Evolutionary conservation across 345 rosid genomes (phyloP), one percentile per base, ranked within the genome.

Genomic region (Brassica carinata): DNA sequence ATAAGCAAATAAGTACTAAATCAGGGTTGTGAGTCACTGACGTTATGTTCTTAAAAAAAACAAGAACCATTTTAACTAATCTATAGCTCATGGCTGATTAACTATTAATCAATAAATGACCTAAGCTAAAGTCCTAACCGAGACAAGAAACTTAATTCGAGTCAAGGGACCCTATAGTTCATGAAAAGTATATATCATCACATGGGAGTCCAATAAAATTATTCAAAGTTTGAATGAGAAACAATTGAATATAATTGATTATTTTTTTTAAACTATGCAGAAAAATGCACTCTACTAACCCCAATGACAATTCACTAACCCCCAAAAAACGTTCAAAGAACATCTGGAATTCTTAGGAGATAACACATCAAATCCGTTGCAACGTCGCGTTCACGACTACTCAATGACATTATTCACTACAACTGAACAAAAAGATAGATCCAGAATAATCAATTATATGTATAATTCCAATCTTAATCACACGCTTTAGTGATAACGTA

Each of bases 211-310:
- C 19, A 30, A 69, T 51, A 80, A 75, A 80, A 72, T 10, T 36
- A 48, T 80, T 75, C 76, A 80, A 80, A 80, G 66, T 80, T 80
- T 64, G 79, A 75, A 80, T 75, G 68, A 80, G 36, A 69, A 64
- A 74, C 61, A 69, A 63, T 11, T 18, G 43, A 64, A 70, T 53
- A 53, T 66, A 14, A 69, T 51, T 48, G 18, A 7, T 29, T 14
- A 2, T 10, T 17, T n/a, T n/a, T 48, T 9, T 0, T 1, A 8
- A 55, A 5, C 8, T 33, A 77, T 51, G 19, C 58, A 48, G 38
- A 18, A 69, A 68, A 33, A 23, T 63, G 30, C 67, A 26, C n/a
- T n/a, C 43, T 48, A 58, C 40, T 7, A 67, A 57, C 55, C 66
- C 59, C 75, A 74, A 68, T 38, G 33, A 63, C 5, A 51, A 15